A percentile compares a stretch with the other conserved stretches of the same genome.
Conservation (phyloP, 768 basidiomycete genomes). For the Pisolithus sp. region DNA sequence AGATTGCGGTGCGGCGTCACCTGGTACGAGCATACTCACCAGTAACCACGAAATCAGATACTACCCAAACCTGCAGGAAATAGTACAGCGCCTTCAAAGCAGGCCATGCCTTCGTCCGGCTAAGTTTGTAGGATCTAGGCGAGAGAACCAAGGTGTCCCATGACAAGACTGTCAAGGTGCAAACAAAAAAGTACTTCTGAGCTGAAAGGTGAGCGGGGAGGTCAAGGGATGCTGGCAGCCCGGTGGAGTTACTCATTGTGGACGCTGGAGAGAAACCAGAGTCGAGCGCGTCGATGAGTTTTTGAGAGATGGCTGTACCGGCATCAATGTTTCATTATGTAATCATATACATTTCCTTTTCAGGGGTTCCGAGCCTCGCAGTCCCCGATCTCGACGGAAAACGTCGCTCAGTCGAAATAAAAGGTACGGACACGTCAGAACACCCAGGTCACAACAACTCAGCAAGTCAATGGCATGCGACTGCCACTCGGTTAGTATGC, state of each 20-base stretch:
- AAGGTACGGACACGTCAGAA: too few relatives aligned
- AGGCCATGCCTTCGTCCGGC: slow-evolving; percentile 62
- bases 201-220: slow-evolving; percentile 74
- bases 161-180: slow-evolving; percentile 82
- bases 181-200: slow-evolving; percentile 87
- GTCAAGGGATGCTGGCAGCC: slow-evolving; percentile 60
- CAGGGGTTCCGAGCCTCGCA: neutral
- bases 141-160: slow-evolving; percentile 87
- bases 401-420: too few relatives aligned
- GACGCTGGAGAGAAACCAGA: neutral
- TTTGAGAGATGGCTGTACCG: slow-evolving; percentile 1
- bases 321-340: neutral
- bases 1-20: neutral
- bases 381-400: neutral
- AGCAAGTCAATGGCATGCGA: too few relatives aligned
- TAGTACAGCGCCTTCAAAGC: slow-evolving; percentile 70
- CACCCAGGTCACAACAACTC: too few relatives aligned
- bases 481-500: too few relatives aligned
- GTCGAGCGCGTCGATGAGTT: neutral
- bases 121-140: slow-evolving; percentile 69
- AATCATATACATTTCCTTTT: neutral
- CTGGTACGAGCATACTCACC: slow-evolving; percentile 35
- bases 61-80: slow-evolving; percentile 72
- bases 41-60: slow-evolving; percentile 69
- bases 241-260: slow-evolving; percentile 13